Percentiles rank a stretch among this genome's conserved stretches.
These are phyloP conservation scores for Claviceps purpurea DNA, from an alignment of 2,329 filamentous ascomycete genomes.

Conservation along the genomic window DNA sequence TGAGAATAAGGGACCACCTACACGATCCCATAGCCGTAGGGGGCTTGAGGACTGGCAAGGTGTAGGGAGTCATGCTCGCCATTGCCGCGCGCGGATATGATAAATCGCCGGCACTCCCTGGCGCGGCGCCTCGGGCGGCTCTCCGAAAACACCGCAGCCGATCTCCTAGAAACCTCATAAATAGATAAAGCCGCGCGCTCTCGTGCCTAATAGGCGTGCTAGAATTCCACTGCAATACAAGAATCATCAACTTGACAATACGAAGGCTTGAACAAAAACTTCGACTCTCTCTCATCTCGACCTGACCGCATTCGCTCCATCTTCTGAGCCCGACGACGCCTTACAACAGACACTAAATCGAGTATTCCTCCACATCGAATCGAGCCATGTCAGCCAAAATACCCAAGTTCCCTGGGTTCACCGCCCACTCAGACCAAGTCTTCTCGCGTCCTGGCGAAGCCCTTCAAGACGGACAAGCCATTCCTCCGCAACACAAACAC, in stretches of 20 bases:
- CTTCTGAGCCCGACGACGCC: neutral
- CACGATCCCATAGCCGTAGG: neutral
- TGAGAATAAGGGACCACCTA: neutral
- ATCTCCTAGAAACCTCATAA: neutral
- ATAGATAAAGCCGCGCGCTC: neutral
- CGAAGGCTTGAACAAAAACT: too few species aligned
- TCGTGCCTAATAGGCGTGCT: too few species aligned
- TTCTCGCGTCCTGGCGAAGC: slow-evolving; percentile 26
- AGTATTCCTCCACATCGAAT: neutral
- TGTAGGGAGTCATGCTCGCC: neutral
- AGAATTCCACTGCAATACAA: too few species aligned
- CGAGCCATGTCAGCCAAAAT: slow-evolving; percentile 4
- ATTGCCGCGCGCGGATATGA: neutral
- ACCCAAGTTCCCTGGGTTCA: slow-evolving; percentile 29
- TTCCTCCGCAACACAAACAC: neutral
- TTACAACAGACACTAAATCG: neutral
- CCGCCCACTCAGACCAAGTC: slow-evolving; percentile 31
- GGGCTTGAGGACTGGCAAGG: neutral
- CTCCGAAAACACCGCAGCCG: neutral
- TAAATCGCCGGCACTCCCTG: neutral
- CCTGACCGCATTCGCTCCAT: neutral
- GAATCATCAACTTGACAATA: too few species aligned
- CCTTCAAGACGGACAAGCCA: slow-evolving; percentile 8
- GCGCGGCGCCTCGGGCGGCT: neutral
- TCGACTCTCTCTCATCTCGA: too few species aligned